Conservation (phyloP, 2,329 filamentous ascomycete species). For the Fusarium gaditjirri region DNA sequence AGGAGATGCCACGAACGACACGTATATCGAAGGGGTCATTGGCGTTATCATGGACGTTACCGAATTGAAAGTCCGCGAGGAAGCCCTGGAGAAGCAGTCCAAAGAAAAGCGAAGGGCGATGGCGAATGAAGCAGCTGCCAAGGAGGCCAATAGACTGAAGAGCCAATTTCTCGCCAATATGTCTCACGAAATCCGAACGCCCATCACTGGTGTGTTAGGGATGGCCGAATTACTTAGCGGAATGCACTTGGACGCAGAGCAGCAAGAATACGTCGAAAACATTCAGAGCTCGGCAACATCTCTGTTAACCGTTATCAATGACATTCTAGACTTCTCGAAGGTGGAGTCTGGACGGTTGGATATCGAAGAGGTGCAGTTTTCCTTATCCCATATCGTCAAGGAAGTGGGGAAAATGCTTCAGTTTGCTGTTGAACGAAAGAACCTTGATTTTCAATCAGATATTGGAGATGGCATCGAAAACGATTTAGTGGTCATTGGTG, state of each 20-base stretch:
- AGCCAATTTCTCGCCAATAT: constrained; percentile 84
- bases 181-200: constrained; percentile 83
- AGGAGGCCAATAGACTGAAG: constrained; percentile 83
- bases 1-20: constrained; percentile 56
- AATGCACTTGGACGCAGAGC: constrained; percentile 74
- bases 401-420: constrained; percentile 90
- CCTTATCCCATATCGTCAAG: constrained; percentile 75
- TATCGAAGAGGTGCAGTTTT: constrained; percentile 84
- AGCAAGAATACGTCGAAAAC: constrained; percentile 79
- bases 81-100: constrained; percentile 69
- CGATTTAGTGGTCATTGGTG: constrained; percentile 84
- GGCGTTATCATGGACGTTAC: constrained; percentile 85
- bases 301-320: constrained; percentile 87
- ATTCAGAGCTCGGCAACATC: constrained; percentile 84
- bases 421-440: constrained; percentile 84
- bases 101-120: constrained; percentile 76
- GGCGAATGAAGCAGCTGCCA: constrained; percentile 81
- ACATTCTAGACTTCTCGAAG: constrained; percentile 91
- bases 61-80: constrained; percentile 63
- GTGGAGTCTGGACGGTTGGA: constrained; percentile 81
- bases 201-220: constrained; percentile 82
- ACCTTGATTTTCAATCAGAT: constrained; percentile 75
- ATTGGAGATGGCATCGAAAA: constrained; percentile 70
- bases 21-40: constrained; percentile 75
- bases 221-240: constrained; percentile 81